Percentiles rank a stretch among this genome's conserved stretches.
Evolutionary conservation across 768 basidiomycete genomes (phyloP).

Genomic region (Tricholoma furcatifolium): DNA sequence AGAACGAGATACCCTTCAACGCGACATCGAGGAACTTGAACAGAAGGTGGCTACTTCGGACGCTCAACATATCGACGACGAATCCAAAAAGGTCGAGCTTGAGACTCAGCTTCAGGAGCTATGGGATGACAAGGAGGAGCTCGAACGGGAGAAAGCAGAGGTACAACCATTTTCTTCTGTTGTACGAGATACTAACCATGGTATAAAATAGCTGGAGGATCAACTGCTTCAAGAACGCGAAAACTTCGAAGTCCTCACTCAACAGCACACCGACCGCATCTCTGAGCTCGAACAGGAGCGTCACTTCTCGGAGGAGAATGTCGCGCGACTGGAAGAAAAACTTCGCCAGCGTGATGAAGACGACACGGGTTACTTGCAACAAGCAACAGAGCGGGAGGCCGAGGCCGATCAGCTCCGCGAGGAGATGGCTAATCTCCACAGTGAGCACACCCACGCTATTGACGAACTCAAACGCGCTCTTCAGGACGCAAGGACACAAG

Average conservation of each 20-base stretch:
- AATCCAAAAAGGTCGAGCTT: constrained; percentile 53
- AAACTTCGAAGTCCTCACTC: constrained; percentile 46
- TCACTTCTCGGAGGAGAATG: constrained; percentile 51
- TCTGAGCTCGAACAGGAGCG: constrained; percentile 53
- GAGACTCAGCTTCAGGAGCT: constrained; percentile 56
- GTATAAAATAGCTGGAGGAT: constrained; percentile 43
- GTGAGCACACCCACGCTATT: constrained; percentile 50
- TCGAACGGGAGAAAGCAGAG: constrained; percentile 57
- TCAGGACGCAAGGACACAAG: constrained; percentile 45
- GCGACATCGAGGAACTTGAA: constrained; percentile 42
- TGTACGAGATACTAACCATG: not conserved
- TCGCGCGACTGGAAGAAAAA: constrained; percentile 56
- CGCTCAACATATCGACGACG: constrained; percentile 52
- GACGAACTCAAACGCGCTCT: constrained; percentile 48
- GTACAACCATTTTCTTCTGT: constrained; percentile 29
- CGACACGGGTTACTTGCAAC: constrained; percentile 44
- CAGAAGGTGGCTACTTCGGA: constrained; percentile 46
- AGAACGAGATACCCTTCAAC: constrained; percentile 39
- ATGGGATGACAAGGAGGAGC: constrained; percentile 47
- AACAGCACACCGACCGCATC: constrained; percentile 55
- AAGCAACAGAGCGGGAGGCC: constrained; percentile 45
- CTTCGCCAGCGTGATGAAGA: constrained; percentile 58
- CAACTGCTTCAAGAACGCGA: constrained; percentile 55
- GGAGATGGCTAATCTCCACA: constrained; percentile 51
- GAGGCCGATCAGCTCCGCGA: constrained; percentile 55